These are phyloP conservation scores for Maudiozyma bulderi DNA, from an alignment of 805 yeast species.

Conservation along the genomic window DNA sequence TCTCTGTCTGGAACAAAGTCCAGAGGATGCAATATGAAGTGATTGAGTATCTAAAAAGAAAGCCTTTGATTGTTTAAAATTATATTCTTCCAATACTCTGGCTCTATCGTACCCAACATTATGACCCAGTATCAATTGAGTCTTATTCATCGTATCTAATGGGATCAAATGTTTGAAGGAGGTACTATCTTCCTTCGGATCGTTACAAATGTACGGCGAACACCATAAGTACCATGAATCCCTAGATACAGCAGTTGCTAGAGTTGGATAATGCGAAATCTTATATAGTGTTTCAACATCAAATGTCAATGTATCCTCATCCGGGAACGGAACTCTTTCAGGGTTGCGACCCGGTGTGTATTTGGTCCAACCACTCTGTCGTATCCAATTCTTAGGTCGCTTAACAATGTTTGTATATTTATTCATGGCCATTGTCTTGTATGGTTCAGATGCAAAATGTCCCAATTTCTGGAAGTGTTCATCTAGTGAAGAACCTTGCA, in stretches of 20 bases:
- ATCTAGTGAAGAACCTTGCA: constrained; percentile 67
- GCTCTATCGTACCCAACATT: constrained; percentile 89
- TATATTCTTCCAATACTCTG: constrained; percentile 74
- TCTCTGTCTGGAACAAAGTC: constrained; percentile 88
- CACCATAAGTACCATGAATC: constrained; percentile 93
- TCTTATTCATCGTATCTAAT: constrained; percentile 39
- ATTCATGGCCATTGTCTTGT: constrained; percentile 40
- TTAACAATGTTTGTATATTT: constrained; percentile 33
- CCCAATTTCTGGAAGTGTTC: constrained; percentile 82
- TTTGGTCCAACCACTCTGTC: constrained; percentile 71
- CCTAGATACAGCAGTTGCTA: constrained; percentile 71
- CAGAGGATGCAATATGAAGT: constrained; percentile 79
- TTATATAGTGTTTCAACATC: constrained; percentile 86
- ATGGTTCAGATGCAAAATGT: constrained; percentile 46
- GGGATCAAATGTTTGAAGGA: constrained; percentile 63
- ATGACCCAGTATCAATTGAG: constrained; percentile 74
- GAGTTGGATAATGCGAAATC: constrained; percentile 58
- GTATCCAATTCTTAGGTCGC: constrained; percentile 44
- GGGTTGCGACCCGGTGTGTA: constrained; percentile 52
- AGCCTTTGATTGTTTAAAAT: constrained; percentile 52
- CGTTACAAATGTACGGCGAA: constrained; percentile 60
- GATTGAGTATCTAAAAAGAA: constrained; percentile 90
- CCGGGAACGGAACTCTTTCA: constrained; percentile 52
- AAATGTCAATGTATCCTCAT: constrained; percentile 64
- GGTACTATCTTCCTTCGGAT: constrained; percentile 11